Evolutionary conservation across 202 grass and related monocot genomes (phyloP), one percentile per base, ranked within the genome.

Genomic region (Saccharum hybrid): DNA sequence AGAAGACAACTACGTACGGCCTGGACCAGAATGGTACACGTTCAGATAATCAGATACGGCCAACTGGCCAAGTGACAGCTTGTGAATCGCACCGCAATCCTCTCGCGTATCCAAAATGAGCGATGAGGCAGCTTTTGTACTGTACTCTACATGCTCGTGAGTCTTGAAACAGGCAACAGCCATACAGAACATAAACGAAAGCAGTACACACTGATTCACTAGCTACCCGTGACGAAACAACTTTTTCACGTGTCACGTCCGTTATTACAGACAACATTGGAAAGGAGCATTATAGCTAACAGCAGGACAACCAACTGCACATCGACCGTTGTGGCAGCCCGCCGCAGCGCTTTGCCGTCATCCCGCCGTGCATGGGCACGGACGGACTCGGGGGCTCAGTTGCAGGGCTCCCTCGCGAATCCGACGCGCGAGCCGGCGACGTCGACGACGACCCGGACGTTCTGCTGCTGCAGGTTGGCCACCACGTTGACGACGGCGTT

Each of bases 391-490:
- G 3, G 26, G 3, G n/a, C 19, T 69, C 49, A 96, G 86, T 97
- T 98, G 81, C 95, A 98, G 1, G 86, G 49, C 80, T 94, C 92
- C 41, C 89, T 81, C 0, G 80, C 88, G 77, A 98, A 98, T 0
- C 95, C 95, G 33, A 98, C 86, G 72, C 92, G 90, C 26, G 87
- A 86, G 61, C 85, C 86, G 66, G 88, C 79, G 33, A 85, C 80
- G 82, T 98, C 95, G 81, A 98, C 84, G 33, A 98, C 78, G 31
- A 98, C 85, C 51, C 95, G 79, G 45, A 85, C 36, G 87, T 93
- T 98, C 86, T 98, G 95, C 84, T 98, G 95, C 86, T 98, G 95
- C 85, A 98, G 85, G 81, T 91, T 98, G 70, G 95, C 95, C 12
- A 98, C 12, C 60, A 98, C 90, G 86, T 98, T 93, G 49, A 97